Evolutionary conservation across 2,329 filamentous ascomycete species (phyloP), one percentile per base, ranked within the genome.

Genomic region (Exserohilum turcica): DNA sequence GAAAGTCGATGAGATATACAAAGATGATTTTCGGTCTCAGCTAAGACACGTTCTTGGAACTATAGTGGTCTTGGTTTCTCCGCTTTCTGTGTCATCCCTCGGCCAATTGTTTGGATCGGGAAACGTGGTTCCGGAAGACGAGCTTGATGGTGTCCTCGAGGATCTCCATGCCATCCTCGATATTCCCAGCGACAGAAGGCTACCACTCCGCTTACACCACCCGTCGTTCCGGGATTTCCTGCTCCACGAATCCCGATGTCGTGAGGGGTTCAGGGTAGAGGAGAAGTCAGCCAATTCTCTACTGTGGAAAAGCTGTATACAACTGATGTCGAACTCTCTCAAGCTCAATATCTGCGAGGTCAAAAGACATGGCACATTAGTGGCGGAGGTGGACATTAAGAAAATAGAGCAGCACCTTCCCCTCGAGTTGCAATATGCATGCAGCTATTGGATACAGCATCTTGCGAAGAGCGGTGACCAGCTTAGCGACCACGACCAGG

Each of bases 141-240:
- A 13, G n/a, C 21, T 24, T 7, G 21, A 24, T 24, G 21, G 21
- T 24, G 7, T 24, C 7, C 29, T 52, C 12, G 12, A 40, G 12
- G 35, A 39, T 12, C 28, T 52, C 3, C 42, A 45, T 28, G 19
- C 48, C 6, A 42, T 46, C 2, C 29, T 52, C 2, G 33, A 46
- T n/a, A 3, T 52, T 2, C 48, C 48, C 1, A 6, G 6, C 32
- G 16, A 46, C 21, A 5, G 38, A 5, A 12, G 2, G 1, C 10
- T 3, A 16, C 13, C 32, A 10, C 6, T 46, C 12, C 48, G 42
- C 9, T 18, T 52, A 13, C 28, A 44, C 2, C 21, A 24, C 21
- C 21, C 21, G 21, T 24, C 39, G 4, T 39, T 51, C 15, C 48
- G 40, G 15, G 48, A 51, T 27, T 51, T 51, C 10, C 12, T 51